Base-by-base conservation (phyloP, 345 rosid species). In the Tarenaya hassleriana region DNA sequence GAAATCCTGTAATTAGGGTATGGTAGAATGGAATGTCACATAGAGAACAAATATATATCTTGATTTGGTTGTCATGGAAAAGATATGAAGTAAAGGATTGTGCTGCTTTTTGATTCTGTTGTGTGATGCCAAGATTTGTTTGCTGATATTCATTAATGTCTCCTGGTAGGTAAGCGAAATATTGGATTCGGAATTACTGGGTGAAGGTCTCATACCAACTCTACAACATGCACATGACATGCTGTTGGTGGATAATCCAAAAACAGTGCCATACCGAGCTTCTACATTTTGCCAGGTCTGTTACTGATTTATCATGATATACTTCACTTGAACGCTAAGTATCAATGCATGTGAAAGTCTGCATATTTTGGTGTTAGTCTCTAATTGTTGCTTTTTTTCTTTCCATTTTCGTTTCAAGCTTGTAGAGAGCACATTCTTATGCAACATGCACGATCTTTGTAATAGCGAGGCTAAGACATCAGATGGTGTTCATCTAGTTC, bases 191-290 rank as follows among this genome's bases (percentile, higher is more conserved):
- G 96, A 88, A 77, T 63, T 92, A 35, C 58, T 92, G 50, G 98
- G 98, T 39, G 98, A 92, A 79, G 96, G 98, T 56, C 70, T 92
- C 10, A 88, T 92, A 67, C 98, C 96, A 17, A 80, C 86, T 68
- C 72, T 88, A 35, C 96, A 81, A 58, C 94, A 88, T 75, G 96
- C 96, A 20, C 86, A 87, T 65, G 96, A 88, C 62, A 63, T 38
- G 66, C 75, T 92, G 32, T 70, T 88, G 29, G 94, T 83, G 69
- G 80, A 92, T 12, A 81, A 85, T 71, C 88, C 96, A 4, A 51
- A 68, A 41, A 68, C 84, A 1, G 94, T 92, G 58, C 98, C 98
- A 6, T 85, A 72, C 56, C 71, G 69, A 53, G 96, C 86, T 9
- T 82, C 82, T 45, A 83, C 79, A 7, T 92, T 79, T 41, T 94